Conservation (phyloP, 257 asterid genomes). For the Striga asiatica region DNA sequence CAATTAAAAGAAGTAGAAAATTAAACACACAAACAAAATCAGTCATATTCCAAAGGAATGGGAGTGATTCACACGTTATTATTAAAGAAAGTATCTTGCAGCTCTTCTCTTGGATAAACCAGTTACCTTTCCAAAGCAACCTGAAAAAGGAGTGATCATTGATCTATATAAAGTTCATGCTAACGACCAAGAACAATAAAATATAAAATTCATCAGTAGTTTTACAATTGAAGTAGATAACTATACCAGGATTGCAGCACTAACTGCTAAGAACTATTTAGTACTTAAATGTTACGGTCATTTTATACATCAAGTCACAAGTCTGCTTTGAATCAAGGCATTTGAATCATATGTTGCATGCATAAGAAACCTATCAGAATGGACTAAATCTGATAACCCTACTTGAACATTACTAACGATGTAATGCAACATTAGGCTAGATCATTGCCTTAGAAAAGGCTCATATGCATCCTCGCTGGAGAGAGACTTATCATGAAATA, state of each 20-base stretch:
- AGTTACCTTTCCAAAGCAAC: constrained; percentile 80
- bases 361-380: not conserved
- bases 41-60: constrained; percentile 1
- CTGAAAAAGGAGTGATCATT: constrained; percentile 26
- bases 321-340: no score
- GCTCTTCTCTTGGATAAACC: constrained; percentile 95
- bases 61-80: constrained; percentile 38
- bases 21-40: not conserved
- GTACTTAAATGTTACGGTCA: no score
- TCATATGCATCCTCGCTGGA: constrained; percentile 66
- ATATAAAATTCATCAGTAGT: no score
- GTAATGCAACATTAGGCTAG: constrained; percentile 6
- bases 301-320: no score
- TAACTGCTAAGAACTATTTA: no score
- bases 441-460: constrained; percentile 73
- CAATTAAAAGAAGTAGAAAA: constrained; percentile 21
- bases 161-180: constrained; percentile 13
- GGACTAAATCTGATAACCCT: not conserved
- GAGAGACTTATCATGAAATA: constrained; percentile 69
- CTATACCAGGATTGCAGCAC: no score
- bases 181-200: no score
- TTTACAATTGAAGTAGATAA: no score
- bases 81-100: constrained; percentile 79
- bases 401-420: not conserved
- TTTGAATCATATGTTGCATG: no score